These are phyloP conservation scores for Aspergillus amoenus DNA, from an alignment of 2,329 filamentous ascomycete genomes.

Conservation along the genomic window DNA sequence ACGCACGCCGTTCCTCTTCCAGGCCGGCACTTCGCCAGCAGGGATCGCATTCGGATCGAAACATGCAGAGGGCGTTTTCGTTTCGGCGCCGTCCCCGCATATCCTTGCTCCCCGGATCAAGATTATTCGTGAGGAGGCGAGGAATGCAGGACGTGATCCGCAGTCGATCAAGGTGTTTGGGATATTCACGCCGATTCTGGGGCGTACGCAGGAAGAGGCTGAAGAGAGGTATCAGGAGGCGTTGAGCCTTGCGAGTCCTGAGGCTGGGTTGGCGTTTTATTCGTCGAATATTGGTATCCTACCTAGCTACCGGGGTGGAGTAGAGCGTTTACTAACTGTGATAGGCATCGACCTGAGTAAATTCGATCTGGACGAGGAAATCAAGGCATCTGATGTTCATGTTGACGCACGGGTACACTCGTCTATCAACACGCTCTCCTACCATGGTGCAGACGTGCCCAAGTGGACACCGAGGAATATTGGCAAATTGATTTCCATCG, in stretches of 20 bases:
- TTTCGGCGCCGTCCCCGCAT: slow-evolving; percentile 53
- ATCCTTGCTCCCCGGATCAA: slow-evolving; percentile 53
- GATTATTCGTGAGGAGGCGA: slow-evolving; percentile 55
- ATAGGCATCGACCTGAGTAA: slow-evolving; percentile 61
- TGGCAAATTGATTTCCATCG: slow-evolving; percentile 49
- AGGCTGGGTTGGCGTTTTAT: neutral
- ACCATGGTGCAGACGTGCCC: slow-evolving; percentile 48
- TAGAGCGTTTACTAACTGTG: slow-evolving; percentile 14
- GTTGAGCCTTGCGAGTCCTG: slow-evolving; percentile 45
- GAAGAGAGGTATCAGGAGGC: slow-evolving; percentile 52
- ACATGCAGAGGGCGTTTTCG: slow-evolving; percentile 62
- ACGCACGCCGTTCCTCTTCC: slow-evolving; percentile 58
- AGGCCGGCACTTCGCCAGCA: slow-evolving; percentile 60
- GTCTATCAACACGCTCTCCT: slow-evolving; percentile 12
- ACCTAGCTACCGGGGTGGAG: rapidly evolving
- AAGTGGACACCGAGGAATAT: slow-evolving; percentile 47
- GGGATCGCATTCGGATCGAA: slow-evolving; percentile 57
- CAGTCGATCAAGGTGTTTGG: slow-evolving; percentile 57
- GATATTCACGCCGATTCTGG: slow-evolving; percentile 52
- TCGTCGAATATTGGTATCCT: neutral
- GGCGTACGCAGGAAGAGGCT: slow-evolving; percentile 54
- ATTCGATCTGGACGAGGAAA: slow-evolving; percentile 58
- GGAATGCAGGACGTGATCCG: slow-evolving; percentile 55
- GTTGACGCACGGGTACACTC: neutral
- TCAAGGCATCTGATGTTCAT: slow-evolving; percentile 45